Evolutionary conservation across 148 eudicot species (phyloP).

Genomic region (Oxyria digyna): DNA sequence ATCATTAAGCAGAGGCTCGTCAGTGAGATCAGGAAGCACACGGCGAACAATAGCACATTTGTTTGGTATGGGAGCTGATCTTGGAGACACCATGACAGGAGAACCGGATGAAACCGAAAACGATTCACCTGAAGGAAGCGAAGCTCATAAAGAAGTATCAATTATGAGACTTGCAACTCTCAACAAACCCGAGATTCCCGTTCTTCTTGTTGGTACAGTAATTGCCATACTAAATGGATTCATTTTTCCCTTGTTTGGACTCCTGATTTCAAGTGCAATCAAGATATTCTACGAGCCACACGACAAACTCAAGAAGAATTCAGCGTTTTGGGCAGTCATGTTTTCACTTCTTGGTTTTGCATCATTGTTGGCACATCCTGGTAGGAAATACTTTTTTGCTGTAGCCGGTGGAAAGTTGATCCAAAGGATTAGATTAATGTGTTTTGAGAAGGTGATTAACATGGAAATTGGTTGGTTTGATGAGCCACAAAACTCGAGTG

Average conservation of each 20-base stretch:
- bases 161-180: conserved; percentile 18
- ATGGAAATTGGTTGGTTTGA: conserved; percentile 88
- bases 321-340: conserved; percentile 21
- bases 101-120: neutral
- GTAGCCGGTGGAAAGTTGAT: conserved; percentile 23
- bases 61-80: conserved; percentile 27
- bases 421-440: conserved; percentile 32
- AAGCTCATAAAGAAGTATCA: conserved; percentile 10
- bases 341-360: conserved; percentile 19
- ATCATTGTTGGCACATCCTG: conserved; percentile 17
- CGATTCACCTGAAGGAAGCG: neutral
- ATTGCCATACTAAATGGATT: conserved; percentile 19
- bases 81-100: neutral
- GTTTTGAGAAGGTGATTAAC: conserved; percentile 46
- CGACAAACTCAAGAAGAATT: conserved; percentile 13
- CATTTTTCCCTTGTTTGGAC: conserved; percentile 17
- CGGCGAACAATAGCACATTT: conserved; percentile 19
- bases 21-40: conserved; percentile 28
- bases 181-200: conserved; percentile 24
- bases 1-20: conserved; percentile 44
- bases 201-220: conserved; percentile 17
- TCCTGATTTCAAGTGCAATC: conserved; percentile 18
- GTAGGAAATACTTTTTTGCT: conserved; percentile 20
- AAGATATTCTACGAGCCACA: conserved; percentile 21
- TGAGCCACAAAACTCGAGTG: conserved; percentile 60